Evolutionary conservation across 176 grass and related monocot species (phyloP).

Genomic region (Echinochloa phyllopogon): DNA sequence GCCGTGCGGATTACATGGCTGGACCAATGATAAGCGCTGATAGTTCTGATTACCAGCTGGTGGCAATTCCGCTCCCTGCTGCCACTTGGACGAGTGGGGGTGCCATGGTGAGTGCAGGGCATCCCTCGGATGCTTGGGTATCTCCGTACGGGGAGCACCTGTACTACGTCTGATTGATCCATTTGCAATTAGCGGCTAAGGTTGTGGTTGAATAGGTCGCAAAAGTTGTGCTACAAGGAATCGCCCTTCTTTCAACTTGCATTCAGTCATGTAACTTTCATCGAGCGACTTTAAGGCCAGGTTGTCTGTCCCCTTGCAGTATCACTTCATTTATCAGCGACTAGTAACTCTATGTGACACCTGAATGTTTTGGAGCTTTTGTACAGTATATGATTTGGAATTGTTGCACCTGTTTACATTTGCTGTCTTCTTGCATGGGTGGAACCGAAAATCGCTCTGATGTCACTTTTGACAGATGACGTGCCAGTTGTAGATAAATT

Average conservation of each 20-base stretch:
- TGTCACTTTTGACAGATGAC: too few species aligned
- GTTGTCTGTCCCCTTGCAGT: neutral
- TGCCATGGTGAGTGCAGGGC: neutral
- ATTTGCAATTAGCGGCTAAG: neutral
- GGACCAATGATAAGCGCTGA: neutral
- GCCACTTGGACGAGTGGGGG: neutral
- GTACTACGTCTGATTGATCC: constrained; percentile 2
- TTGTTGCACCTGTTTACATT: too few species aligned
- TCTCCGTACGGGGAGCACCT: neutral
- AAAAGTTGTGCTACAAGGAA: neutral
- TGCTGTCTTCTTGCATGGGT: too few species aligned
- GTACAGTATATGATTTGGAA: too few species aligned
- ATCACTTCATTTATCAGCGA: neutral
- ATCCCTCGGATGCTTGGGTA: neutral
- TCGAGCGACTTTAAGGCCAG: too few species aligned
- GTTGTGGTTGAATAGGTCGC: too few species aligned
- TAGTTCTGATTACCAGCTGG: constrained; percentile 26
- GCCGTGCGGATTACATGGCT: neutral
- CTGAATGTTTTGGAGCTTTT: too few species aligned
- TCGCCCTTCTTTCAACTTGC: neutral
- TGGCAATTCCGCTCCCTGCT: constrained; percentile 12
- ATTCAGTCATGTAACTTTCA: neutral
- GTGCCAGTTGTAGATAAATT: too few species aligned
- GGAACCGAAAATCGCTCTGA: too few species aligned
- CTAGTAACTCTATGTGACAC: neutral